Evolutionary conservation across 2,329 filamentous ascomycete genomes (phyloP).

Genomic region (Rhinocladiella similis): DNA sequence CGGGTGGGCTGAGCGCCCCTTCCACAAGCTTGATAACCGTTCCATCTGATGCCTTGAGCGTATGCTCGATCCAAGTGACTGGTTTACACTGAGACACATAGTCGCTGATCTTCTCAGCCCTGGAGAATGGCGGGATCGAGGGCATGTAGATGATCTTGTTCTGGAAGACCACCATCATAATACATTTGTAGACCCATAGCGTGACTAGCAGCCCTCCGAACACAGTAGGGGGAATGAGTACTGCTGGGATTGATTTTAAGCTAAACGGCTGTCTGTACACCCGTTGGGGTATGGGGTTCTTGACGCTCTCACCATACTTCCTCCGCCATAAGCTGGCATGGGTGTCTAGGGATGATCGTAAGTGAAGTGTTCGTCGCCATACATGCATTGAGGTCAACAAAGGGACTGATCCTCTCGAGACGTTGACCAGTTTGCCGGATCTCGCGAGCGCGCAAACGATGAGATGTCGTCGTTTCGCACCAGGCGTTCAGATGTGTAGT

Average conservation of each 20-base stretch:
- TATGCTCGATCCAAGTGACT: slow-evolving; percentile 67
- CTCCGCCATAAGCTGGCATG: neutral
- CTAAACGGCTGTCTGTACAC: slow-evolving; percentile 15
- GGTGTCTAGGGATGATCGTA: neutral
- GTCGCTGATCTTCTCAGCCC: slow-evolving; percentile 65
- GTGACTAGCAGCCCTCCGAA: slow-evolving; percentile 66
- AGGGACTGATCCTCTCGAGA: no score
- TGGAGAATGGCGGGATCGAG: slow-evolving; percentile 69
- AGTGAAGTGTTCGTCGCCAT: neutral
- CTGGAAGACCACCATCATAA: slow-evolving; percentile 75
- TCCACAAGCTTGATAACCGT: slow-evolving; percentile 64
- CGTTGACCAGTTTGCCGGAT: no score
- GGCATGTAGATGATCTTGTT: slow-evolving; percentile 83
- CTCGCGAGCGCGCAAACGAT: no score
- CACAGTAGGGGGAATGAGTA: slow-evolving; percentile 65
- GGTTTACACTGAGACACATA: slow-evolving; percentile 61
- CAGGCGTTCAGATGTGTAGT: no score
- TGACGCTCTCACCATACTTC: neutral
- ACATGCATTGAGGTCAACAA: neutral
- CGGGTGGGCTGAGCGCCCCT: slow-evolving; percentile 31
- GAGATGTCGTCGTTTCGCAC: no score
- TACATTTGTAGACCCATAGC: slow-evolving; percentile 65
- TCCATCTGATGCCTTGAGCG: slow-evolving; percentile 62
- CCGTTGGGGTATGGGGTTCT: neutral
- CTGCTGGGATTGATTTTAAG: slow-evolving; percentile 38